These are phyloP conservation scores for Chernovozyma sophiae-reginae DNA, from an alignment of 1,139 yeast species.

Conservation along the genomic window DNA sequence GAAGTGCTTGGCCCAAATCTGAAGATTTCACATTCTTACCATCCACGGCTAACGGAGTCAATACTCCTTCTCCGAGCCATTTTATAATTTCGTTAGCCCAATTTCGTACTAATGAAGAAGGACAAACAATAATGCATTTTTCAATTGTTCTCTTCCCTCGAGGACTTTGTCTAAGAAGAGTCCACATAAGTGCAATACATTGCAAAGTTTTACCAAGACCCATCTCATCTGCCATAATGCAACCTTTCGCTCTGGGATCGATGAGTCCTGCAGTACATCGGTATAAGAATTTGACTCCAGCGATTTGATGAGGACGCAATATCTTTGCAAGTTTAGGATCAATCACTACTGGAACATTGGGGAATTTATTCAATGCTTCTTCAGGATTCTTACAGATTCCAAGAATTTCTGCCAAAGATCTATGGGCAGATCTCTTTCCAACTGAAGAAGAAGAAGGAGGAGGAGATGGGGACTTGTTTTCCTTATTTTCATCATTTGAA, in stretches of 20 bases:
- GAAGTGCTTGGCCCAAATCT: conserved; percentile 66
- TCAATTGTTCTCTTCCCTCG: conserved; percentile 81
- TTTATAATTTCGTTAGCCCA: conserved; percentile 97
- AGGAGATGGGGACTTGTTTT: conserved; percentile 7
- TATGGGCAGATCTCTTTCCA: conserved; percentile 33
- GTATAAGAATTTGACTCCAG: conserved; percentile 88
- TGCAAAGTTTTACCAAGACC: conserved; percentile 95
- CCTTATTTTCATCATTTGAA: conserved; percentile 21
- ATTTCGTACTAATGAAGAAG: conserved; percentile 87
- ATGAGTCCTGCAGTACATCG: conserved; percentile 87
- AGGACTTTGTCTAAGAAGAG: conserved; percentile 84
- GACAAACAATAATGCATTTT: conserved; percentile 92
- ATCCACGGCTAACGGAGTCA: conserved; percentile 88
- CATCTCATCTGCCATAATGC: conserved; percentile 99
- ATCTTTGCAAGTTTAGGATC: conserved; percentile 86
- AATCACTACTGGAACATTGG: conserved; percentile 92
- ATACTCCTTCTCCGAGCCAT: conserved; percentile 91
- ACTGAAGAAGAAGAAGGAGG: conserved; percentile 3
- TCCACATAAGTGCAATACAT: conserved; percentile 92
- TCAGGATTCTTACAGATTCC: conserved; percentile 61
- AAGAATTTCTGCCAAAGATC: conserved; percentile 73
- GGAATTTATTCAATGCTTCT: conserved; percentile 48
- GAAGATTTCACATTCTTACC: conserved; percentile 72
- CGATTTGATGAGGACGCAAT: conserved; percentile 92
- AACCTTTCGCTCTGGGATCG: conserved; percentile 86